Percentiles rank a stretch among this genome's conserved stretches.
These are phyloP conservation scores for Daphne laureola DNA, from an alignment of 441 rosid species.

Conservation along the genomic window DNA sequence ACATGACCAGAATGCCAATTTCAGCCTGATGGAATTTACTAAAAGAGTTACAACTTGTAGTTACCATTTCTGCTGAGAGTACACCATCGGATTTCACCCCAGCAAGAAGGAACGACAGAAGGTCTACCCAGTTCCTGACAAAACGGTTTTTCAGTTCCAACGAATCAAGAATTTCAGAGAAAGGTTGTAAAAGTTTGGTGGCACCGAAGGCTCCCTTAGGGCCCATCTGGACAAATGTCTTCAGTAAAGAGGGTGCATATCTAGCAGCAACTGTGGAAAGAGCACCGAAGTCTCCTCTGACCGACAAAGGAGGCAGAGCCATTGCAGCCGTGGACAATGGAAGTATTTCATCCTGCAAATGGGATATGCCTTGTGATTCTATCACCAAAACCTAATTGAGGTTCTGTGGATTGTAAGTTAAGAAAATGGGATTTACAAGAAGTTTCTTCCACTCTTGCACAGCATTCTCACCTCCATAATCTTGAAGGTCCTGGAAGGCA, in stretches of 20 bases:
- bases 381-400: no score
- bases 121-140: conserved; percentile 88
- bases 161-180: conserved; percentile 73
- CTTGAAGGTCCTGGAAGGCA: conserved; percentile 66
- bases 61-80: conserved; percentile 99
- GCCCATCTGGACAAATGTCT: conserved; percentile 79
- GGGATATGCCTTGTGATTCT: conserved; percentile 10
- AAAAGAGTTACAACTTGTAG: conserved; percentile 10
- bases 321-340: conserved; percentile 86
- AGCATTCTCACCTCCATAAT: conserved; percentile 67
- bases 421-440: conserved; percentile 40
- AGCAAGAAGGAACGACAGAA: conserved; percentile 85
- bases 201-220: conserved; percentile 82
- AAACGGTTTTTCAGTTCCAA: conserved; percentile 74
- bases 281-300: conserved; percentile 81
- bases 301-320: conserved; percentile 90
- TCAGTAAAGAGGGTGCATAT: conserved; percentile 77
- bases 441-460: conserved; percentile 85
- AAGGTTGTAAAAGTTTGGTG: conserved; percentile 82
- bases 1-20: no score
- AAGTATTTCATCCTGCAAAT: conserved; percentile 77
- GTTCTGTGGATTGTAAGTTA: background rate
- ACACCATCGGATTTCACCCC: conserved; percentile 96
- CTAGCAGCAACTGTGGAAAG: conserved; percentile 85
- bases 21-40: background rate